Evolutionary conservation across 306 rosid genomes (phyloP), one percentile per base, ranked within the genome.

Genomic region (Castanopsis chinensis): DNA sequence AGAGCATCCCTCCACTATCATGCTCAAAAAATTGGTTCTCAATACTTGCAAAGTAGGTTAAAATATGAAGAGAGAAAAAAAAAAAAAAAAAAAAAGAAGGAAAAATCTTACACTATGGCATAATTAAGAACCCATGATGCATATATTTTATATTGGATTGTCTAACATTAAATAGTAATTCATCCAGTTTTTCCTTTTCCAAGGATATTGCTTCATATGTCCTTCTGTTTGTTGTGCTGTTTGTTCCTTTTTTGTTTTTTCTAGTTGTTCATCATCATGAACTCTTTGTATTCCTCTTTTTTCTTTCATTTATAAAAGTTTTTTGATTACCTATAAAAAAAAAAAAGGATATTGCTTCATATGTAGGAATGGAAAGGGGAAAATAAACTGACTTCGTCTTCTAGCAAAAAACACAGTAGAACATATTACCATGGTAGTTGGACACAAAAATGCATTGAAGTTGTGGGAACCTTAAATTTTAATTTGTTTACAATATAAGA

Each of bases 1-100:
- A 92, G 75, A 64, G 87, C 83, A n/a, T 94, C 97, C 85, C 92
- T 94, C 83, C 99, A 97, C 99, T 94, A 97, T 70, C 80, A 23
- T 9, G 71, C 67, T 53, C 80, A 82, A 75, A 73, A 17, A 51
- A 81, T 74, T 58, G 60, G 69, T 27, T 63, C 67, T 63, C 69
- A 27, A 17, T 27, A 30, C 41, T 28, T 4, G 54, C 15, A 28
- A 15, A 30, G 12, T 41, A 37, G 15, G 52, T 11, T 13, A 37
- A 53, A 37, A 67, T 6, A 69, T n/a, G 33, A 6, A 0, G 25
- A 23, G 25, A 23, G 25, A 23, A 1, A 0, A 23, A 23, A 23
- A 23, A 0, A 23, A 23, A 23, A 23, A 25, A 21, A 45, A 37
- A 18, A 10, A 20, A 63, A 12, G 30, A 70, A 3, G 41, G 41